Base-by-base conservation (phyloP, 2,329 filamentous ascomycete species). In the Geosmithia putterillii region DNA sequence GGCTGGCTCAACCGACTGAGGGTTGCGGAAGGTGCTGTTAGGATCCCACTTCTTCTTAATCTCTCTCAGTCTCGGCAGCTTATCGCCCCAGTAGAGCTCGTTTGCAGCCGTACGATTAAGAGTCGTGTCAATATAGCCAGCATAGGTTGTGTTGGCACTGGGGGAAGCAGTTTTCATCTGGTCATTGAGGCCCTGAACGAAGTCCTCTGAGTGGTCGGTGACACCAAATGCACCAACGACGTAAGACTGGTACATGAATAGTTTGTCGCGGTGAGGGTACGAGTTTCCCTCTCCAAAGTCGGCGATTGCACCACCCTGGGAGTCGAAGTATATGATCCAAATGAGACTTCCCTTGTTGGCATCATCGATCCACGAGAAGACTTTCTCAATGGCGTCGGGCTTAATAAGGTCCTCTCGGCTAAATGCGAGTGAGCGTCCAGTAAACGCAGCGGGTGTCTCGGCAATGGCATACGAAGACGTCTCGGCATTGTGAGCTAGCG, bases 221-320 rank as follows among this genome's bases (percentile, higher is more conserved):
- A 79, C 52, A 1, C 58, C 58, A 0, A 65, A 59, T 0, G 75
- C 50, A 17, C 70, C 73, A 38, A 81, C 52, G 8, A 66, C 74
- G 52, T 81, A 82, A 0, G 71, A 73, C 52, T 83, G 75, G 53
- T 78, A 71, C 61, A 78, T 80, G 58, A 81, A 71, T 36, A 81
- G 51, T 48, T 75, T 75, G 61, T 83, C 74, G 40, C 80, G 71
- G 51, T 83, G 79, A 1, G 72, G 69, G 52, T 79, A 83, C 7
- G 77, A 71, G 0, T 78, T 81, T 49, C 79, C 65, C 47, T 57
- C 55, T 0, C 76, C 59, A 1, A 73, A 60, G 45, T 82, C 76
- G 49, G 66, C 69, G 42, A 76, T 67, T 12, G 76, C 76, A 9
- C 79, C 79, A 38, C 76, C 79, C 15, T 70, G 66, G 1, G 74